Evolutionary conservation across 257 asterid genomes (phyloP).

Genomic region (Galeopsis tetrahit): DNA sequence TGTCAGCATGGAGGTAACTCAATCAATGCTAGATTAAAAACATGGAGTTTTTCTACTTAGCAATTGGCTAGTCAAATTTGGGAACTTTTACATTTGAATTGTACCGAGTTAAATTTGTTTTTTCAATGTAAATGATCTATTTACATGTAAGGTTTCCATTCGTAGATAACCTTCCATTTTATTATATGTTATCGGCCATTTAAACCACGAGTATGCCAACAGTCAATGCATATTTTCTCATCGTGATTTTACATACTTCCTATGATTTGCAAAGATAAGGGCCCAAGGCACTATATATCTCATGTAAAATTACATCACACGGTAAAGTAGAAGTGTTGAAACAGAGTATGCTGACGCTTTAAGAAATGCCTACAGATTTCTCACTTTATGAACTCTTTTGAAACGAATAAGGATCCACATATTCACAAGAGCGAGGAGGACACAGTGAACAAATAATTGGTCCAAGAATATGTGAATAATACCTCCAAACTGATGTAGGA

Average conservation of each 20-base stretch:
- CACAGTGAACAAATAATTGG: background rate
- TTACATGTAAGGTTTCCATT: background rate
- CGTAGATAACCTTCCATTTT: background rate
- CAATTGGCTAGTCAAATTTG: background rate
- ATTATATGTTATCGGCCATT: background rate
- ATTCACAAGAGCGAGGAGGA: background rate
- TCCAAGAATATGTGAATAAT: slow-evolving; percentile 7
- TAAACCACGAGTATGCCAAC: background rate
- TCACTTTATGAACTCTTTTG: background rate
- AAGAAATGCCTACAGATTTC: too few species aligned
- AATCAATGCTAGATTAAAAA: slow-evolving; percentile 5
- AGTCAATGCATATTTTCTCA: background rate
- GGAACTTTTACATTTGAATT: background rate
- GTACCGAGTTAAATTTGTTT: background rate
- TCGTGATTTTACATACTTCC: background rate
- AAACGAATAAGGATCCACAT: background rate
- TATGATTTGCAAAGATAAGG: background rate
- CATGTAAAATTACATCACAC: background rate
- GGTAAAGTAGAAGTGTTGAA: too few species aligned
- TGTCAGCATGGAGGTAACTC: slow-evolving; percentile 2
- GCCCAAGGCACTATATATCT: background rate
- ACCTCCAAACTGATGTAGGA: slow-evolving; percentile 97
- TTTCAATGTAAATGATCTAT: background rate
- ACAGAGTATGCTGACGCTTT: too few species aligned
- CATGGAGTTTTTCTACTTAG: background rate